Base-by-base conservation (phyloP, 2,329 filamentous ascomycete genomes). In the Mycocentrospora acerina region DNA sequence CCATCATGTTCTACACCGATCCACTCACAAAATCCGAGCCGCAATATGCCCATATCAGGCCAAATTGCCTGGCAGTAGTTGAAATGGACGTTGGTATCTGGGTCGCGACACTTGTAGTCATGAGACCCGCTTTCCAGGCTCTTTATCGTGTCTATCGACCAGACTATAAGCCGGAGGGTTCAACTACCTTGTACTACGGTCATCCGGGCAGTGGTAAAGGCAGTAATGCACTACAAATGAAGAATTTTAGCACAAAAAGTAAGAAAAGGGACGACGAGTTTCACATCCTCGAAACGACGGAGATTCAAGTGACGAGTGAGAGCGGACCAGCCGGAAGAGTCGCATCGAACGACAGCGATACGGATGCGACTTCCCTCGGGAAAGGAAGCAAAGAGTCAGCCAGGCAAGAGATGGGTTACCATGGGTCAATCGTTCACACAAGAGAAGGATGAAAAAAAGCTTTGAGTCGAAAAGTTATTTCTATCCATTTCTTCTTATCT, bases 1-100 rank as follows among this genome's bases (percentile, higher is more conserved):
- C 42, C 25, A 46, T 46, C 14, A 42, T 46, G 43, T 46, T 46
- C 32, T 46, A 40, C 9, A 35, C 43, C 0, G 32, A 40, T 7
- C 39, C 43, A 4, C 29, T 42, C 4, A 40, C 39, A 4, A 42
- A 34, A 19, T 42, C 43, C 7, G 35, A 46, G 16, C 43, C 43
- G 10, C 43, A 46, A 14, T 46, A 46, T 29, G 35, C 38, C 13
- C 43, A 46, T 15, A 31, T 46, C 24, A 37, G 37, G 38, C 26
- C 22, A n/a, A 46, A 46, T 15, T 34, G 37, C 16, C 32, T 46
- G 4, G 43, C 38, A 1, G 29, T 46, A 12, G 25, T 37, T 15
- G 43, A 46, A n/a, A 42, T 46, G 43, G 38, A 46, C 16, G 39
- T 40, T 11, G 43, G 39, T 3, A 46, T 42, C 18, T 37, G 37